These are phyloP conservation scores for Fragaria vesca DNA, from an alignment of 306 rosid species.

Conservation along the genomic window DNA sequence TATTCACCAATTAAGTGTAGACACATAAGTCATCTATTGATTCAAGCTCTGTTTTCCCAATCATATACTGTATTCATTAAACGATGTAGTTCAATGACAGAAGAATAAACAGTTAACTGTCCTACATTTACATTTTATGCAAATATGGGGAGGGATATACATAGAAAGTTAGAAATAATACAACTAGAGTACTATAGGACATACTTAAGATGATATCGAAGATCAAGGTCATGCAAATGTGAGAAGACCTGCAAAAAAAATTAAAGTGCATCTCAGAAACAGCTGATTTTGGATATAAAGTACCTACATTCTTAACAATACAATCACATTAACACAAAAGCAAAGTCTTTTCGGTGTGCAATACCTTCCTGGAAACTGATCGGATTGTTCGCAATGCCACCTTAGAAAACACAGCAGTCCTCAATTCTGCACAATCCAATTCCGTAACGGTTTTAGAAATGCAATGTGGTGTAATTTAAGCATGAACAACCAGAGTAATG, in stretches of 20 bases:
- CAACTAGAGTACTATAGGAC: slow-evolving; percentile 14
- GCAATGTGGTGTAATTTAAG: background rate
- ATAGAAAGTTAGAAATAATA: background rate
- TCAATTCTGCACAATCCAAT: slow-evolving; percentile 61
- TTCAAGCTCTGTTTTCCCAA: background rate
- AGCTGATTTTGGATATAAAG: background rate
- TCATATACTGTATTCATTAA: background rate
- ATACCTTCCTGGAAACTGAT: slow-evolving; percentile 88
- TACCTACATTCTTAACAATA: background rate
- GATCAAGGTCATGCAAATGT: slow-evolving; percentile 97
- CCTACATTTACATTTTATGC: background rate
- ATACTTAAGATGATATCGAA: slow-evolving; percentile 91
- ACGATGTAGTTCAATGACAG: background rate
- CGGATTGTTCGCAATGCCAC: slow-evolving; percentile 95
- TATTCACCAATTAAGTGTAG: background rate
- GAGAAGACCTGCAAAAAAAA: slow-evolving; percentile 72
- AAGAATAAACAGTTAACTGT: background rate
- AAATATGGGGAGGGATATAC: background rate
- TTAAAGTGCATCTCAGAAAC: slow-evolving; percentile 7
- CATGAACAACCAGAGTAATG: background rate
- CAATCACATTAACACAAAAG: background rate
- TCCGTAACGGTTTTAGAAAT: slow-evolving; percentile 14
- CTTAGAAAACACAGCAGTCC: slow-evolving; percentile 91
- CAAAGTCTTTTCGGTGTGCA: slow-evolving; percentile 7
- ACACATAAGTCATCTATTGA: background rate